A percentile compares a stretch with the other conserved stretches of the same genome.
Conservation (phyloP, 192 early-diverging fungal genomes). For the Gamsiella multidivaricata region DNA sequence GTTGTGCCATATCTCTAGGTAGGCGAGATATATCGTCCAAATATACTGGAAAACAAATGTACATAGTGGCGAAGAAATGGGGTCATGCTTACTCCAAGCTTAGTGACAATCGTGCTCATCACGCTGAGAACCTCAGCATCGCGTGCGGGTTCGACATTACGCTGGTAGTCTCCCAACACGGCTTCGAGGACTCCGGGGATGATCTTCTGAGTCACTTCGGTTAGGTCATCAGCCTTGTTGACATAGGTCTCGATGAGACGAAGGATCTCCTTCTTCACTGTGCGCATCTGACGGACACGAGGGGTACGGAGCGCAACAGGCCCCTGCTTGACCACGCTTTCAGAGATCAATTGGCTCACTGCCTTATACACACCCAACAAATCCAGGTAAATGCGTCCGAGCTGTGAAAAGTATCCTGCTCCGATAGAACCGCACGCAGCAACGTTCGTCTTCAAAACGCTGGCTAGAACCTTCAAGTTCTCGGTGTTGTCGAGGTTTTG, state of each 20-base stretch:
- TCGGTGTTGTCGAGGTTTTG: slow-evolving; percentile 81
- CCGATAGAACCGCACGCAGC: slow-evolving; percentile 91
- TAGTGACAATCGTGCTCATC: slow-evolving; percentile 87
- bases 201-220: slow-evolving; percentile 82
- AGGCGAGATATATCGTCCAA: too few relatives aligned
- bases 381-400: slow-evolving; percentile 90
- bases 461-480: slow-evolving; percentile 88
- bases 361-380: slow-evolving; percentile 93
- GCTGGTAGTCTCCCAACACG: slow-evolving; percentile 89
- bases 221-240: slow-evolving; percentile 87
- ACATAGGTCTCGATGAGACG: slow-evolving; percentile 95
- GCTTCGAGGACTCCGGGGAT: slow-evolving; percentile 92
- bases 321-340: slow-evolving; percentile 78
- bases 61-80: slow-evolving; percentile 51
- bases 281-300: slow-evolving; percentile 88
- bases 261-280: slow-evolving; percentile 97
- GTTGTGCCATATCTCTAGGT: too few relatives aligned
- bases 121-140: slow-evolving; percentile 96
- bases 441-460: slow-evolving; percentile 96
- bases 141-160: slow-evolving; percentile 87
- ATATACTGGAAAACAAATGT: not conserved
- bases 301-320: slow-evolving; percentile 93
- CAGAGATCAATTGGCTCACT: slow-evolving; percentile 86
- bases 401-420: slow-evolving; percentile 86
- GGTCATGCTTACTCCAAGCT: slow-evolving; percentile 73